These are phyloP conservation scores for Aspergillus neotritici DNA, from an alignment of 2,329 filamentous ascomycete genomes.

Conservation along the genomic window DNA sequence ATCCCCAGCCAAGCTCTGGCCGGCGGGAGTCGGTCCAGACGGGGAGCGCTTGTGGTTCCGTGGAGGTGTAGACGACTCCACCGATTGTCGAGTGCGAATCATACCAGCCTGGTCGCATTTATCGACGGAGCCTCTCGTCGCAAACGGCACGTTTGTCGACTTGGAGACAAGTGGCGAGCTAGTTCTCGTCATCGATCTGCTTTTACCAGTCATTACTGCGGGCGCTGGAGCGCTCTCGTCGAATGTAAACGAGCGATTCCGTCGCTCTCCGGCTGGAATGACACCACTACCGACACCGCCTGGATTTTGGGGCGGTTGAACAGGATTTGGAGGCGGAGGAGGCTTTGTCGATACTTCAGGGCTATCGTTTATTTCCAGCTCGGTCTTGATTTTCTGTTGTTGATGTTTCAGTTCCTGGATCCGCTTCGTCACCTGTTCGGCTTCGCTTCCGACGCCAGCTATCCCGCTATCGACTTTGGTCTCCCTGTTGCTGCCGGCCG, in stretches of 20 bases:
- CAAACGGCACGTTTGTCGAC: constrained; percentile 20
- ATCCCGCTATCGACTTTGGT: constrained; percentile 36
- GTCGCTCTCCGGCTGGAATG: constrained; percentile 1
- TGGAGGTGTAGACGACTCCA: constrained; percentile 24
- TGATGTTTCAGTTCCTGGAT: constrained; percentile 55
- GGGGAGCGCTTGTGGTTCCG: constrained; percentile 35
- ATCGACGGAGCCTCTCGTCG: constrained; percentile 25
- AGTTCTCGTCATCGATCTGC: constrained; percentile 27
- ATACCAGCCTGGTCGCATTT: constrained; percentile 25
- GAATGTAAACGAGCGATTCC: constrained; percentile 5
- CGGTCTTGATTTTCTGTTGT: constrained; percentile 50
- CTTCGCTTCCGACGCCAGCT: constrained; percentile 38
- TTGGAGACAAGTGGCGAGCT: constrained; percentile 25
- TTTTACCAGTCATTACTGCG: constrained; percentile 57
- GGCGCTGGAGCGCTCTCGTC: constrained; percentile 66
- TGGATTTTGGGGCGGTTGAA: constrained; percentile 10
- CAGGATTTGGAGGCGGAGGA: constrained; percentile 8
- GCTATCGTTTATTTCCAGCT: constrained; percentile 38
- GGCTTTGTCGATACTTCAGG: constrained; percentile 20
- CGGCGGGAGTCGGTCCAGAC: constrained; percentile 34
- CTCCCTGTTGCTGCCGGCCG: constrained; percentile 32
- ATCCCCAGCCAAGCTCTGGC: constrained; percentile 50
- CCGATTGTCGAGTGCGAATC: constrained; percentile 21
- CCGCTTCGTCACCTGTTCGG: constrained; percentile 52
- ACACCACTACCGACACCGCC: constrained; percentile 2